phyloP scores from a whole-genome alignment of 1,284 basidiomycete genomes.

The Limonomyces culmigenus region DNA sequence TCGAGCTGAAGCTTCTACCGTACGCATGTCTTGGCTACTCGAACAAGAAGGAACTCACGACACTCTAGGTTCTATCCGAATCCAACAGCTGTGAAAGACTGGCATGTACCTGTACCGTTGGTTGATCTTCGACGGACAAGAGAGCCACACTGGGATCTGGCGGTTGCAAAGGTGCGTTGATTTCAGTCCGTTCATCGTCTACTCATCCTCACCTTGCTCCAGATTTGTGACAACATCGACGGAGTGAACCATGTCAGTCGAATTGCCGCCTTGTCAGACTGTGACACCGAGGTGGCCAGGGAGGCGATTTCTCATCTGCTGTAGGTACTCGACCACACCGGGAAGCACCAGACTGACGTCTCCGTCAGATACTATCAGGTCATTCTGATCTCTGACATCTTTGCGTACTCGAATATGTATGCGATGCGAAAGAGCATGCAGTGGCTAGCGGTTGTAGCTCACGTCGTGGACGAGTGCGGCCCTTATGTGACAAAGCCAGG shows the following conservation, averaged over 20 bases:
- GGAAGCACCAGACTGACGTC: slow-evolving; percentile 1
- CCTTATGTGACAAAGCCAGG: slow-evolving; percentile 74
- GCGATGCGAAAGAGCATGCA: slow-evolving; percentile 73
- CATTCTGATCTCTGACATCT: slow-evolving; percentile 90
- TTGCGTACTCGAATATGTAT: slow-evolving; percentile 98
- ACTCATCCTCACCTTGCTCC: slow-evolving; percentile 4
- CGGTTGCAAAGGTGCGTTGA: slow-evolving; percentile 60
- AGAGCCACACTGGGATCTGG: slow-evolving; percentile 93
- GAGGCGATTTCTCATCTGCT: slow-evolving; percentile 87
- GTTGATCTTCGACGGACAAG: slow-evolving; percentile 70
- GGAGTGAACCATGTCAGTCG: slow-evolving; percentile 83
- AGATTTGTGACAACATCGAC: slow-evolving; percentile 74
- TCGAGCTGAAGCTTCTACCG: slow-evolving; percentile 91
- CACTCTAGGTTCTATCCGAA: slow-evolving; percentile 78
- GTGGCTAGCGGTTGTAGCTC: slow-evolving; percentile 68
- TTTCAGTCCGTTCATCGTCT: slow-evolving; percentile 1
- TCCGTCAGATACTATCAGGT: slow-evolving; percentile 72
- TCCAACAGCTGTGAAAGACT: slow-evolving; percentile 78
- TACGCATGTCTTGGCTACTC: too few relatives aligned
- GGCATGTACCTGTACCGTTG: slow-evolving; percentile 89
- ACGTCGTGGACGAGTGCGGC: slow-evolving; percentile 79
- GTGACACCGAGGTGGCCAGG: slow-evolving; percentile 70
- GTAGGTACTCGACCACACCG: slow-evolving; percentile 19
- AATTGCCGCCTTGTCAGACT: slow-evolving; percentile 86
- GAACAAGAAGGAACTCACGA: too few relatives aligned